Base-by-base conservation (phyloP, 2,329 filamentous ascomycete species). In the Exutisphaerella laricina region DNA sequence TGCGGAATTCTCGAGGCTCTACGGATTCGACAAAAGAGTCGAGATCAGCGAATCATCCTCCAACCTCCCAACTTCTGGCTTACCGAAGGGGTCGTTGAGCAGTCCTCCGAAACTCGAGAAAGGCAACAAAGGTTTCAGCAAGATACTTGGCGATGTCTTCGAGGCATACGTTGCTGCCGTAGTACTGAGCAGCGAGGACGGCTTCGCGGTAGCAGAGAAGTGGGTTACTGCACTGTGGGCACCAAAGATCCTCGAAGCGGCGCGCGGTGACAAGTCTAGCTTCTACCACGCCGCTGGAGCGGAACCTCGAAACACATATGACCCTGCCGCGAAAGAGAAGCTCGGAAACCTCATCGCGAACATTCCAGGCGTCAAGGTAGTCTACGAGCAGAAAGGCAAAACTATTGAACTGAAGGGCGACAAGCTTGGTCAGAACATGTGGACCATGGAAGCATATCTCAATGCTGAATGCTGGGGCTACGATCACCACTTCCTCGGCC, bases 91-190 rank as follows among this genome's bases (percentile, higher is more conserved):
- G n/a, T n/a, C n/a, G n/a, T n/a, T n/a, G n/a, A n/a, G n/a, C n/a
- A n/a, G n/a, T n/a, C n/a, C n/a, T n/a, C n/a, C n/a, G n/a, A n/a
- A n/a, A n/a, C n/a, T n/a, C n/a, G 16, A 63, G 42, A 55, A 38
- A 43, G 9, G 72, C 18, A 71, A 73, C 59, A 81, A 75, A 60
- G 75, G 74, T 30, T 72, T 77, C 46, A 75, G 70, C 10, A 96
- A 96, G 64, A 79, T 88, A 7, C 73, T 85, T 43, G 89, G 83
- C 6, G 90, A 97, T 60, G 75, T 96, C 13, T 94, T 96, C 56
- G 90, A 97, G 63, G 85, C 90, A 0, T 96, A 94, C 55, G 78
- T 94, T 12, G 89, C 85, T 6, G 89, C 84, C 3, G 67, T 89
- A 4, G 75, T 94, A 23, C 68, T 87, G 2, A 80, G 82, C 1